Evolutionary conservation across 2,329 filamentous ascomycete species (phyloP), one percentile per base, ranked within the genome.

Genomic region (Ceratocystis papillata): DNA sequence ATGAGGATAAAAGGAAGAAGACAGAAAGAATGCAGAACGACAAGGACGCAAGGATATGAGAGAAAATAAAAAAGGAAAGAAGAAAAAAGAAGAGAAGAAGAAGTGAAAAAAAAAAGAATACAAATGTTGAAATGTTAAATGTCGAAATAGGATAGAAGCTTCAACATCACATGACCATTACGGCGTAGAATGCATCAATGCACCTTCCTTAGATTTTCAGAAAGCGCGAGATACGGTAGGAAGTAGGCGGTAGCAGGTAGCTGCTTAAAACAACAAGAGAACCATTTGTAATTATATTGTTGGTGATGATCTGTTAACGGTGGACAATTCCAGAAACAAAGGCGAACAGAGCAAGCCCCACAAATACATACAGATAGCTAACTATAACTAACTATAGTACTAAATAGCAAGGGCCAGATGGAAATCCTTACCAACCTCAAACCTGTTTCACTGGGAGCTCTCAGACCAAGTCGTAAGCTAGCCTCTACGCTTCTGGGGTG

Each of bases 381-480:
- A 28, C 28, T 28, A 28, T 5, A 28, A 1, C 33, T 12, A 37
- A 12, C 33, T 37, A 37, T 37, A 12, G 8, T 22, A 2, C 15
- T 12, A 50, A 4, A 50, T 22, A 20, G 46, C 12, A 55, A 17
- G 28, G 25, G 25, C 7, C 53, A 33, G 2, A 7, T 25, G 28
- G 12, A 20, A 33, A 59, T 59, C 53, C 25, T 20, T 33, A 8
- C 33, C 33, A 59, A 8, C 53, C 33, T 59, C 25, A 33, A 33
- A 33, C 53, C 17, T 37, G 53, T 59, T 59, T 59, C 53, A 59
- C 25, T 37, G 22, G 2, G 33, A 53, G 48, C 48, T 53, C 48
- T 53, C 20, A 53, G 48, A 15, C 48, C 48, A 53, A 12, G 4
- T 8, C 48, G 12, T 12, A 37, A 37, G 33, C 33, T 12, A 12